Evolutionary conservation across 106 monocot genomes (phyloP), one percentile per base, ranked within the genome.

Genomic region (Dioscorea alata): DNA sequence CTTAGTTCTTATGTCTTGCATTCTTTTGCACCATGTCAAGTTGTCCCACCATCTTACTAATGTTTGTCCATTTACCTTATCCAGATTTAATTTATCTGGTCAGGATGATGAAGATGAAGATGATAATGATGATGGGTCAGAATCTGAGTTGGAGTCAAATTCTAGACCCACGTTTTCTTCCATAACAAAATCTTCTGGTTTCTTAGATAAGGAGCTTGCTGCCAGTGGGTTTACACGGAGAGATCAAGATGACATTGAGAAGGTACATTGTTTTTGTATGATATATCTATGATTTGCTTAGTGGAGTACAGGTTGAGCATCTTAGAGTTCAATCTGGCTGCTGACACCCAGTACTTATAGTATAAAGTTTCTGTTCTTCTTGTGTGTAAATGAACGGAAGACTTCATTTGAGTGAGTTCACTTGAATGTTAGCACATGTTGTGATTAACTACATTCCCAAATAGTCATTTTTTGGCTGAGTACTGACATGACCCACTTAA

Each of bases 201-300:
- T 77, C 59, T 79, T 99, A 64, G 99, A 99, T 63, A 93, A 82
- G 73, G 81, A 90, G 72, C 92, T 99, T 72, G 85, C 87, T 58
- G 99, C 99, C 21, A 99, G 99, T 84, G 99, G 99, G 16, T 99
- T 99, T 72, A 90, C 90, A 62, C 51, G 73, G 24, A 88, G 80
- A 64, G 81, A 99, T 50, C 93, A 93, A 70, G 90, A 87, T 62
- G 87, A 90, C 8, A 90, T 99, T 63, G 93, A 93, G 48, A 90
- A 88, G 85, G 99, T 99, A 78, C 4, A 54, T 28, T 6, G n/a
- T 49, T 13, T 8, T 18, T 18, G 4, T 54, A 54, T 42, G 42
- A 42, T 6, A 42, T 42, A 42, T 42, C 42, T 42, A 42, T 42
- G 42, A 42, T 42, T 42, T 42, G 6, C 42, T 42, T 42, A 6